A percentile compares a stretch with the other conserved stretches of the same genome.
Conservation (phyloP, 176 grass and related monocot species). For the Raddia guianensis region DNA sequence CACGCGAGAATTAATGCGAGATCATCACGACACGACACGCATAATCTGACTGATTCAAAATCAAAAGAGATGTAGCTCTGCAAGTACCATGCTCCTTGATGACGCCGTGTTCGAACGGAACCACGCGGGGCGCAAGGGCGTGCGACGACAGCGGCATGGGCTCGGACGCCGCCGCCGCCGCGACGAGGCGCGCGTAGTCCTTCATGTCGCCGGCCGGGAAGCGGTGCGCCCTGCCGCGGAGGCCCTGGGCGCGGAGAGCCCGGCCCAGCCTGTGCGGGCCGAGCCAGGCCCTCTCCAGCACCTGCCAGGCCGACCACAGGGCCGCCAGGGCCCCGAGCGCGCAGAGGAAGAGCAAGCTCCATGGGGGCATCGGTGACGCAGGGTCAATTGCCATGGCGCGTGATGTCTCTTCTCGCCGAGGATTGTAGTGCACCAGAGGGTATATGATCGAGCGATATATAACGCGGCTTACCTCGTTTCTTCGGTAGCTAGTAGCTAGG, state of each 20-base stretch:
- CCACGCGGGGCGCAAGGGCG: slow-evolving; percentile 46
- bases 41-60: too few species aligned
- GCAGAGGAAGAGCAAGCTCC: slow-evolving; percentile 26
- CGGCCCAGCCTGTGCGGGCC: slow-evolving; percentile 40
- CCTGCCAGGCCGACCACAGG: slow-evolving; percentile 14
- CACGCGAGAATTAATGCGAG: not conserved
- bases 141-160: slow-evolving; percentile 55
- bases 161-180: slow-evolving; percentile 29
- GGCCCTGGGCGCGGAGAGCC: slow-evolving; percentile 51
- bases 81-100: slow-evolving; percentile 46
- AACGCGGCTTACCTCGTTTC: not conserved
- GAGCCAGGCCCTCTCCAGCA: slow-evolving; percentile 33
- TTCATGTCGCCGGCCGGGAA: slow-evolving; percentile 48
- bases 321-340: slow-evolving; percentile 20
- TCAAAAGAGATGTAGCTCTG: too few species aligned
- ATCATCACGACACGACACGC: not conserved
- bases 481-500: too few species aligned
- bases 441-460: not conserved
- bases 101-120: slow-evolving; percentile 19
- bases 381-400: not conserved
- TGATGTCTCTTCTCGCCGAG: not conserved
- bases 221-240: slow-evolving; percentile 44
- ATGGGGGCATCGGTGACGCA: too few species aligned
- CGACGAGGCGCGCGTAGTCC: slow-evolving; percentile 15
- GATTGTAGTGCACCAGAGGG: not conserved